phyloP scores from a whole-genome alignment of 148 eudicot genomes.

The Rhododendron williamsianum region DNA sequence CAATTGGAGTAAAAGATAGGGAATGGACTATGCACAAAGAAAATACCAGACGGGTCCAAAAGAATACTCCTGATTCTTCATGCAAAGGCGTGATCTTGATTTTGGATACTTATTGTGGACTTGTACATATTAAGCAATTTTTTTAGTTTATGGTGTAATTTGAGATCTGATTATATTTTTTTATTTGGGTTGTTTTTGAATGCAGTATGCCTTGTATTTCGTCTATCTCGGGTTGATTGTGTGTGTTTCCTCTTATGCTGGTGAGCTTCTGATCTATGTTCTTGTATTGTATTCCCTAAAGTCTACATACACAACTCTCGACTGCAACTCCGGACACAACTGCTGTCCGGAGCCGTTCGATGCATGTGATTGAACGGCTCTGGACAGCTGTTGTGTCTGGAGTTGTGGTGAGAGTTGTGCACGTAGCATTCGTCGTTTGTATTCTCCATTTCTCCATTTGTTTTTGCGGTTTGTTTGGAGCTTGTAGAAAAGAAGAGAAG shows the following conservation, averaged over 20 bases:
- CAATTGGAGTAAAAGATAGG: no score
- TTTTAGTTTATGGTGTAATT: not conserved
- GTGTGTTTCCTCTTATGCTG: slow-evolving; percentile 86
- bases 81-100: not conserved
- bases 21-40: no score
- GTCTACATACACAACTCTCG: not conserved
- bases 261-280: slow-evolving; percentile 30
- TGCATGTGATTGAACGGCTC: no score
- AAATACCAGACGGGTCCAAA: no score
- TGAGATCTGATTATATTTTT: slow-evolving; percentile 30
- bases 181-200: not conserved
- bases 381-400: no score
- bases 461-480: not conserved
- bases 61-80: not conserved
- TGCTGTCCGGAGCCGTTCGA: not conserved
- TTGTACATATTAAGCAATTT: not conserved
- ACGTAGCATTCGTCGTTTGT: not conserved
- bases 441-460: no score
- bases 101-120: no score
- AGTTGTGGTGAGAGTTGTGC: not conserved
- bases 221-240: slow-evolving; percentile 95
- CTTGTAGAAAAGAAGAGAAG: no score
- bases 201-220: slow-evolving; percentile 95
- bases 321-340: not conserved
- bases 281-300: not conserved